Base-by-base conservation (phyloP, 148 eudicot species). In the Silene conica region DNA sequence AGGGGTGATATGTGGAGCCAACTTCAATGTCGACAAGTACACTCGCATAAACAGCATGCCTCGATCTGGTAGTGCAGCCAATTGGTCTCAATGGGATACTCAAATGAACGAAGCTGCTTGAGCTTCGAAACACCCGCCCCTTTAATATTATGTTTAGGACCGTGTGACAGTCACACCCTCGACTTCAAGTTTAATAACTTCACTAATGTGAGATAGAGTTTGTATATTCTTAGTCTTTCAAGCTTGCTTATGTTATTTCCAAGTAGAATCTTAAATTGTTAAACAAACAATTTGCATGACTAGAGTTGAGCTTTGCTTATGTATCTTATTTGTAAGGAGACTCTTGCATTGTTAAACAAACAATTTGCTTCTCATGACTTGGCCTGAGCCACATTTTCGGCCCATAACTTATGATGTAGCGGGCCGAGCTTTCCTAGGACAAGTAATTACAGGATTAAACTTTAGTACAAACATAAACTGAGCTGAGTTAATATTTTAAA, bases 1-100 rank as follows among this genome's bases (percentile, higher is more conserved):
- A 83, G 98, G 98, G 0, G 92, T 70, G 20, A 83, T 93, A 66
- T 90, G 98, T 70, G 98, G 98, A 31, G 89, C 98, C 65, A 82
- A 84, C 74, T 93, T 93, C 81, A 93, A 93, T 70, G 91, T 91
- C 20, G 98, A 93, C 65, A 79, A 71, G 20, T 93, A 80, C 79
- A 79, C 81, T 6, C 87, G 96, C 68, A 85, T 93, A 64, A 88
- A 83, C 38, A 89, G 94, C 85, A 93, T 93, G 74, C 98, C 98
- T 31, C 92, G 98, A 3, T 83, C 81, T 0, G 98, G 96, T 7
- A 90, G 96, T 34, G 87, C 82, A 25, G 64, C 90, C 61, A 88
- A 93, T 80, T 93, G 98, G 98, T 75, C 81, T 11, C 69, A 80
- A 9, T 80, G 78, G 78, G 82, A 80, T 16, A 64, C 82, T 67